Percentiles rank a stretch among this genome's conserved stretches.
These are phyloP conservation scores for Fusarium sp. DNA, from an alignment of 2,329 filamentous ascomycete species.

Conservation along the genomic window DNA sequence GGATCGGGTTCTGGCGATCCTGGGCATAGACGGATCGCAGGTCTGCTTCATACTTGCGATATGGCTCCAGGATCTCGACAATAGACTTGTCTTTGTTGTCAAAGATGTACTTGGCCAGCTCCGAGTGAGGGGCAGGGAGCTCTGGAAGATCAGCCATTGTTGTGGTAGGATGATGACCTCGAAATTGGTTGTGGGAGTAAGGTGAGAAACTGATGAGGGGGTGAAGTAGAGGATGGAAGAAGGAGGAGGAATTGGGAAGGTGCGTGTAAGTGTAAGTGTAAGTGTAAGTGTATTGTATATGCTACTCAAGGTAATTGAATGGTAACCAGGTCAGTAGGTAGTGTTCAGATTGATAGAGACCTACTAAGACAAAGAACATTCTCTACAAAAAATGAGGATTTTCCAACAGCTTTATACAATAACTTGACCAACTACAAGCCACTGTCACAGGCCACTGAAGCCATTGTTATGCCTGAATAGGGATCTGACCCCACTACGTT, in stretches of 20 bases:
- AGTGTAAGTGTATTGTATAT: too few species aligned
- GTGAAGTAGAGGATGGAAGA: slow-evolving; percentile 2
- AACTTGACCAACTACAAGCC: background rate
- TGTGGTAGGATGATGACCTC: slow-evolving; percentile 26
- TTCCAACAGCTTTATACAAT: slow-evolving; percentile 42
- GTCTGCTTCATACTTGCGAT: slow-evolving; percentile 76
- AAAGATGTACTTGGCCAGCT: slow-evolving; percentile 68
- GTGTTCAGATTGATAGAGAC: background rate
- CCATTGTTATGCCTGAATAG: slow-evolving; percentile 15
- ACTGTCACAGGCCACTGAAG: slow-evolving; percentile 26
- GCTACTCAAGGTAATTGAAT: background rate
- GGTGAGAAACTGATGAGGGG: background rate
- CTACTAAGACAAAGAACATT: background rate
- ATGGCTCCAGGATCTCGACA: slow-evolving; percentile 73
- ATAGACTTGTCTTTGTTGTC: slow-evolving; percentile 68
- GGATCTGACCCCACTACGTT: slow-evolving; percentile 20
- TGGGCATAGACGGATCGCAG: slow-evolving; percentile 79
- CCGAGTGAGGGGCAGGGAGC: slow-evolving; percentile 62
- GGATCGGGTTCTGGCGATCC: slow-evolving; percentile 70
- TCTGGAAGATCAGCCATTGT: slow-evolving; percentile 58
- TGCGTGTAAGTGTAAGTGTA: too few species aligned
- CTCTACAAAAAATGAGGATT: slow-evolving; percentile 3
- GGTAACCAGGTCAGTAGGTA: background rate
- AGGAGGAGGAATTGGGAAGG: slow-evolving; percentile 11
- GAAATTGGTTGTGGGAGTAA: background rate